A percentile compares a stretch with the other conserved stretches of the same genome.
phyloP scores from a whole-genome alignment of 148 eudicot genomes.

The Amaranthus hypochondriacus region DNA sequence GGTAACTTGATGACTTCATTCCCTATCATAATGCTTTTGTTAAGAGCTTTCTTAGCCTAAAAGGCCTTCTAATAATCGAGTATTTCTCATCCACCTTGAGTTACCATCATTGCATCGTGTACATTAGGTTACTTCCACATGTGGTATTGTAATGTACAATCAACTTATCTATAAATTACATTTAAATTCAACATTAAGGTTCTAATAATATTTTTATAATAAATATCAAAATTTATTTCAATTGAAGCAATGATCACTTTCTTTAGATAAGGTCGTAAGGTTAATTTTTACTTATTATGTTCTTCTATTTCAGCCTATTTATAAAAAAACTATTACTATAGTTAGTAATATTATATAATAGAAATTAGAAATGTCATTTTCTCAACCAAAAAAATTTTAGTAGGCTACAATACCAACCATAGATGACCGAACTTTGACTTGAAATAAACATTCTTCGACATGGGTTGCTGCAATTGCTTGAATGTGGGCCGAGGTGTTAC shows the following conservation, averaged over 20 bases:
- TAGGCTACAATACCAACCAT: background rate
- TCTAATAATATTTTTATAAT: too few species aligned
- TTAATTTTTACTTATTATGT: too few species aligned
- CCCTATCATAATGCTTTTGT: background rate
- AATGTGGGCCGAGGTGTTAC: background rate
- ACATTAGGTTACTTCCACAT: background rate
- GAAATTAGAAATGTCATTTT: background rate
- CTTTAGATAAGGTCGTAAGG: too few species aligned
- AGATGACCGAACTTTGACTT: slow-evolving; percentile 2
- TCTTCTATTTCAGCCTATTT: too few species aligned
- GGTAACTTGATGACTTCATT: slow-evolving; percentile 1
- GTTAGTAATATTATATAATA: background rate
- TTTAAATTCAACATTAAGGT: background rate
- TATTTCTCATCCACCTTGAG: slow-evolving; percentile 1
- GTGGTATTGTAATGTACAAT: background rate
- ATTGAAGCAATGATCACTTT: too few species aligned
- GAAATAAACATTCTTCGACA: background rate
- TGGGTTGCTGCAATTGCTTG: slow-evolving; percentile 3
- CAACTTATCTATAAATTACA: background rate
- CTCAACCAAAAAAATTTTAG: background rate
- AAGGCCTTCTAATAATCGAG: slow-evolving; percentile 8
- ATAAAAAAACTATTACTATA: background rate
- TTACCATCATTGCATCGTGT: slow-evolving; percentile 5
- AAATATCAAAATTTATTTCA: too few species aligned
- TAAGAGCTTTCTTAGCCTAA: slow-evolving; percentile 9